A percentile compares a stretch with the other conserved stretches of the same genome.
These are phyloP conservation scores for Aspergillus sp. DNA, from an alignment of 2,329 filamentous ascomycete genomes.

Conservation along the genomic window DNA sequence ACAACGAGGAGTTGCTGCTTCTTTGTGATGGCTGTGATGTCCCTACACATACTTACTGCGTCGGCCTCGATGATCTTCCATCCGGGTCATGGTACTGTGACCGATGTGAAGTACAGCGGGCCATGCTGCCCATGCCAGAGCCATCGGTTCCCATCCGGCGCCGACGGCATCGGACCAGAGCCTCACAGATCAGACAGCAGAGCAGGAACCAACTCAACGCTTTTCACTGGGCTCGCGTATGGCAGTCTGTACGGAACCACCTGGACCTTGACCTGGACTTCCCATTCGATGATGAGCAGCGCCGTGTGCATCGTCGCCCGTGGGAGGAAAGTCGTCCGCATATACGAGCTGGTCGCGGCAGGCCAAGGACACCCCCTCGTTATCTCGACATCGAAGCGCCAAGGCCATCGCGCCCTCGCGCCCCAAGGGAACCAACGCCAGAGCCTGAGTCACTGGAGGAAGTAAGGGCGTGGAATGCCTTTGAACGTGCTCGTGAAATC, in stretches of 20 bases:
- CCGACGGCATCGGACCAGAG: constrained; percentile 41
- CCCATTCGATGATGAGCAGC: constrained; percentile 67
- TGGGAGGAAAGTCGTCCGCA: constrained; percentile 46
- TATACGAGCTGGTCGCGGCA: constrained; percentile 67
- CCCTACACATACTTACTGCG: constrained; percentile 84
- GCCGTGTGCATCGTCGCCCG: constrained; percentile 45
- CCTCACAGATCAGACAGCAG: constrained; percentile 34
- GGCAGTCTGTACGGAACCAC: constrained; percentile 80
- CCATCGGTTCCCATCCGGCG: constrained; percentile 23
- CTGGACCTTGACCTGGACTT: constrained; percentile 73
- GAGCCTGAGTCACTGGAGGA: constrained; percentile 70
- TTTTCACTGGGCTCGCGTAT: constrained; percentile 64
- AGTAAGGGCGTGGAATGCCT: constrained; percentile 75
- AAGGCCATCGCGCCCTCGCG: constrained; percentile 33
- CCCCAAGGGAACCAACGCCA: constrained; percentile 34
- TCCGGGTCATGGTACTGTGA: constrained; percentile 83
- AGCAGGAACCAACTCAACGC: constrained; percentile 35
- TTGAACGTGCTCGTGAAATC: constrained; percentile 72
- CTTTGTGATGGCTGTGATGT: constrained; percentile 87
- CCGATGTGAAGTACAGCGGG: constrained; percentile 53
- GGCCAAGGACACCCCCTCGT: constrained; percentile 46
- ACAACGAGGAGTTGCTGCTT: constrained; percentile 75
- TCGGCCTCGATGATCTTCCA: constrained; percentile 70
- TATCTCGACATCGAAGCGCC: constrained; percentile 44
- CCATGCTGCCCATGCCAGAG: constrained; percentile 27